phyloP scores from a whole-genome alignment of 2,329 filamentous ascomycete species.

The Ophiostoma fasciatum region DNA sequence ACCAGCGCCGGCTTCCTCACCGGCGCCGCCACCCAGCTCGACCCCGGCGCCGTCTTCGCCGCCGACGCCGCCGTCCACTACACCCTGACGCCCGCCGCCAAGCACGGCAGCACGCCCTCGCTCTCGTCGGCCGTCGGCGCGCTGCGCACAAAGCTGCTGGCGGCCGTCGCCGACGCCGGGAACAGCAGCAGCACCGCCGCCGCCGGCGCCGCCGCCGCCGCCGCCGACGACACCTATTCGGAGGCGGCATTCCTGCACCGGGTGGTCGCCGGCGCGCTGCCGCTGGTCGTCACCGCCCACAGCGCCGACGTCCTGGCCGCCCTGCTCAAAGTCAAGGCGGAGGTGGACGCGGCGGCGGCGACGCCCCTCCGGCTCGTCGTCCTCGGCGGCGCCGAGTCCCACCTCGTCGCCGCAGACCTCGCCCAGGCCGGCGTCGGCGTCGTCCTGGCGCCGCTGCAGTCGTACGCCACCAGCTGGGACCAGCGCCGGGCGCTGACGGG shows the following conservation, averaged over 20 bases:
- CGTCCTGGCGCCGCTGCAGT: conserved; percentile 43
- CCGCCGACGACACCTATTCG: conserved; percentile 26
- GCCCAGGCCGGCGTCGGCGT: conserved; percentile 41
- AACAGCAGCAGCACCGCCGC: no score
- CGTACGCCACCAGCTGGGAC: conserved; percentile 42
- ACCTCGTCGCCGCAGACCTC: conserved; percentile 43
- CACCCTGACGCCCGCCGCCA: conserved; percentile 34
- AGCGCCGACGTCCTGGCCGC: conserved; percentile 49
- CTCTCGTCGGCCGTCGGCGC: conserved; percentile 38
- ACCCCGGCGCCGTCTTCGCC: conserved; percentile 35
- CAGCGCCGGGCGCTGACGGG: conserved; percentile 46
- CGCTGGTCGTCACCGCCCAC: conserved; percentile 44
- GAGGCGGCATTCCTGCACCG: conserved; percentile 35
- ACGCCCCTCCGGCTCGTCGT: conserved; percentile 34
- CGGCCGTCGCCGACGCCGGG: conserved; percentile 25
- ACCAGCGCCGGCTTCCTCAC: conserved; percentile 45
- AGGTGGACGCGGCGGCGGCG: conserved; percentile 29
- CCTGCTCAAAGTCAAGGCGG: conserved; percentile 41
- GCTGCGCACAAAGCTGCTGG: conserved; percentile 38
- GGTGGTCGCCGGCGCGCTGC: conserved; percentile 37
- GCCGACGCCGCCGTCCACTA: conserved; percentile 40
- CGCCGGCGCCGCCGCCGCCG: conserved; percentile 16
- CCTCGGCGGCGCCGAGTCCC: conserved; percentile 47
- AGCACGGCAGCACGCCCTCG: conserved; percentile 29
- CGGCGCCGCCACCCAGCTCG: conserved; percentile 29